These are phyloP conservation scores for Sophora flavescens DNA, from an alignment of 306 rosid species.

Conservation along the genomic window DNA sequence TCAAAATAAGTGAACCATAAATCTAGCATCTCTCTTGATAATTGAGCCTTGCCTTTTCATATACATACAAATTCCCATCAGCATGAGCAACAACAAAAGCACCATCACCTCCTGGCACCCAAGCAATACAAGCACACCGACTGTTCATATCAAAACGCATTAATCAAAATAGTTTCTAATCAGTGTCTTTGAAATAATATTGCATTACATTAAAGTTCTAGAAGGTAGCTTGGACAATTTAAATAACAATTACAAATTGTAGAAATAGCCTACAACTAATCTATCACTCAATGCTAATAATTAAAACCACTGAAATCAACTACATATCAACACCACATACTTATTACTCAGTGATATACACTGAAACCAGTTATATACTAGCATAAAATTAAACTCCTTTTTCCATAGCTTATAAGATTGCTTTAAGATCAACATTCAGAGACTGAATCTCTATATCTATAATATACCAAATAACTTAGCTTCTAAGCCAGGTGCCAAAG, in stretches of 20 bases:
- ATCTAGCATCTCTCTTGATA: constrained; percentile 37
- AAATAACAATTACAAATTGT: constrained; percentile 11
- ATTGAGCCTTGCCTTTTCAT: constrained; percentile 86
- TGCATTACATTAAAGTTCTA: constrained; percentile 39
- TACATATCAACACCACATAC: constrained; percentile 16
- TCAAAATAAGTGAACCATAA: constrained; percentile 26
- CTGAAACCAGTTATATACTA: neutral
- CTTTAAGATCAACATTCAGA: constrained; percentile 10
- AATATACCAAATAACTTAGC: neutral
- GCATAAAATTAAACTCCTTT: constrained; percentile 12
- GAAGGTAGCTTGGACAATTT: constrained; percentile 11
- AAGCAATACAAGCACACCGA: constrained; percentile 88
- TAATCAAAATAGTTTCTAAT: constrained; percentile 45
- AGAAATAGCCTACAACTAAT: constrained; percentile 27
- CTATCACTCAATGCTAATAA: constrained; percentile 29
- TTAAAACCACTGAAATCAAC: constrained; percentile 30
- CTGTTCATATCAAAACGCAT: constrained; percentile 66
- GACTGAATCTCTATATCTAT: constrained; percentile 9
- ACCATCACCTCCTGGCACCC: constrained; percentile 96
- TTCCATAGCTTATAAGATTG: neutral
- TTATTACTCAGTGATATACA: constrained; percentile 4
- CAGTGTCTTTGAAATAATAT: constrained; percentile 14
- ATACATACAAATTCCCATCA: constrained; percentile 91
- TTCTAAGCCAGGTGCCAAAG: neutral
- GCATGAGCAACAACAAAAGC: constrained; percentile 91